Base-by-base conservation (phyloP, 2,329 filamentous ascomycete genomes). In the Zymoseptoria ardabiliae region DNA sequence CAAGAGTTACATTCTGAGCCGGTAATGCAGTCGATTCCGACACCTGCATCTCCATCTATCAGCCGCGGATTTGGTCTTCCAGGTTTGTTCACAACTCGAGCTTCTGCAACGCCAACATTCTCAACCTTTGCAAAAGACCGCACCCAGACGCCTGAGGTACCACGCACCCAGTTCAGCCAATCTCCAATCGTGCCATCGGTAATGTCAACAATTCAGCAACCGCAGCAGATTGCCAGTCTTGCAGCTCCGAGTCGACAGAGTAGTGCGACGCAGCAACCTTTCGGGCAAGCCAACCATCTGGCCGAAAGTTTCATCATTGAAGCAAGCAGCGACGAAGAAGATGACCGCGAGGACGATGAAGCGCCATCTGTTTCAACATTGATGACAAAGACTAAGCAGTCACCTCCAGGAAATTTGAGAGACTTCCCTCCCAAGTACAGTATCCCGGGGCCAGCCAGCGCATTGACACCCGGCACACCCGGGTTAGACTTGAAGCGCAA, bases 251-350 rank as follows among this genome's bases (percentile, higher is more conserved):
- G 13, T 45, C 35, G 35, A 13, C 35, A 45, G 17, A 45, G 6
- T 7, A 45, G 35, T 45, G 35, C 35, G 5, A 17, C 13, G 20
- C 89, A 89, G 66, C 84, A 86, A 54, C 82, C 84, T 3, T 86
- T 87, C 66, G 83, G 82, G 11, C 83, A 86, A 51, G 79, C 78
- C 53, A 78, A 79, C 22, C 65, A 71, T 52, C 64, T 70, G 22
- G 80, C 86, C 22, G 80, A 85, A 54, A 82, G 82, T 2, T 82
- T 96, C 56, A 83, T 96, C 48, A 96, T 96, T 65, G 85, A 95
- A 64, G 87, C 95, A 48, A 96, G 90, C 70, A 92, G 96, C 25
- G 84, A 87, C 64, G 85, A 87, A 59, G 85, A 87, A 59, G 78
- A 70, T 19, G 67, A 68, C 9, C 63, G 64, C 30, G 64, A 64